Evolutionary conservation across 768 basidiomycete genomes (phyloP), one percentile per base, ranked within the genome.

Genomic region (Amanita molliuscula): DNA sequence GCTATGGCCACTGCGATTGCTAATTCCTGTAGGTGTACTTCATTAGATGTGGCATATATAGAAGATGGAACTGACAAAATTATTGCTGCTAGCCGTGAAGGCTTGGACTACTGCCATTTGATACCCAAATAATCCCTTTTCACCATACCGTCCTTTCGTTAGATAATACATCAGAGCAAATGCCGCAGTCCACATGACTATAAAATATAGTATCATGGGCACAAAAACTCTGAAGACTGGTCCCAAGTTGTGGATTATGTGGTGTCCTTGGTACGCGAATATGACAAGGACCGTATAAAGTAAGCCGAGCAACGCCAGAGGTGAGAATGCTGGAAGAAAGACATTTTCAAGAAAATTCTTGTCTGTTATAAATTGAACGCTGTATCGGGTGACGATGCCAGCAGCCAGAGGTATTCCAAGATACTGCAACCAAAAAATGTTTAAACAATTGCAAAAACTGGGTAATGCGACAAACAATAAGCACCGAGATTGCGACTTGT

Each of bases 1-100:
- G 85, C 81, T 36, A 89, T 82, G 3, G 81, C 75, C 0, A 91
- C 82, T 0, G 90, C 88, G 47, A 92, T 92, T 0, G 89, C 87
- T 0, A 91, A 73, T 67, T 91, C 87, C 75, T 84, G 58, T 6
- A 28, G 15, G 37, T 21, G 18, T 29, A 37, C 21, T 16, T 4
- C 1, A 20, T 47, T n/a, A 43, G 11, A 28, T 26, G 16, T 13
- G 21, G 1, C n/a, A 29, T 20, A 35, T 3, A 38, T 15, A 44
- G 16, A 15, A 37, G 44, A 20, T 38, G 47, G 16, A 26, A 66
- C 77, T 59, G 42, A 84, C 82, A 53, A 85, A 84, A 57, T 88
- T 90, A 59, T 88, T 89, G 49, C 81, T 84, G 1, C 79, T 81
- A 0, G 84, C 84, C 0, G 88, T 89, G 63, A 91, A 91, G 0